Evolutionary conservation across 2,329 filamentous ascomycete genomes (phyloP).

Genomic region (Alternaria triticimaculans): DNA sequence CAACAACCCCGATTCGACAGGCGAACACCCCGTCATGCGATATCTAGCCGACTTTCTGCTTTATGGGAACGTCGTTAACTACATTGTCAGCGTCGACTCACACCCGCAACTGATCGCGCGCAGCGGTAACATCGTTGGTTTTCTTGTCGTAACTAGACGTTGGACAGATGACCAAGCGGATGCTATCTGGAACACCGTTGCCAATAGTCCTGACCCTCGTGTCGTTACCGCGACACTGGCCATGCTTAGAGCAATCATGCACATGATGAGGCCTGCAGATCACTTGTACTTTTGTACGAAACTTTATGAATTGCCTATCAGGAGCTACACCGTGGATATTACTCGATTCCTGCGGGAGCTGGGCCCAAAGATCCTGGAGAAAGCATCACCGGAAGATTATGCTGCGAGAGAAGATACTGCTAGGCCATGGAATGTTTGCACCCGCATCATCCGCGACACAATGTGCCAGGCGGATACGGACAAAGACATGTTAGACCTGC

Average conservation of each 20-base stretch:
- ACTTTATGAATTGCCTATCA: constrained; percentile 57
- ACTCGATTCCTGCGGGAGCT: constrained; percentile 41
- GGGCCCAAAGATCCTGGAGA: constrained; percentile 25
- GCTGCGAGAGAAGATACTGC: constrained; percentile 30
- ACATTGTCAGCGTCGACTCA: constrained; percentile 87
- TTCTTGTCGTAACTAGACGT: constrained; percentile 78
- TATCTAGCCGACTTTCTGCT: constrained; percentile 75
- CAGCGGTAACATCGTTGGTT: constrained; percentile 84
- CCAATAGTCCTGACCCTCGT: constrained; percentile 80
- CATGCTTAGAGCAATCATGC: constrained; percentile 64
- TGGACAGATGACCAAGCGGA: constrained; percentile 78
- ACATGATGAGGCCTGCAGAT: constrained; percentile 51
- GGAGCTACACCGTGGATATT: constrained; percentile 40
- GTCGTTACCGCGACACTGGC: constrained; percentile 80
- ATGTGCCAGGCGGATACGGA: constrained; percentile 63
- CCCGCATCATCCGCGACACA: constrained; percentile 76
- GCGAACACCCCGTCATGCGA: constrained; percentile 63
- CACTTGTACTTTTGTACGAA: constrained; percentile 72
- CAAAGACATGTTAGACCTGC: constrained; percentile 67
- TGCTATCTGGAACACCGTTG: constrained; percentile 82
- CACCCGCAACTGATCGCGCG: constrained; percentile 88
- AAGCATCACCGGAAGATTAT: constrained; percentile 12
- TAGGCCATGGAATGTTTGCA: constrained; percentile 61
- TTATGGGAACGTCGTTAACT: constrained; percentile 76
- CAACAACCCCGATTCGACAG: constrained; percentile 50